Evolutionary conservation across 2,329 filamentous ascomycete species (phyloP).

Genomic region (Exophiala sideris): DNA sequence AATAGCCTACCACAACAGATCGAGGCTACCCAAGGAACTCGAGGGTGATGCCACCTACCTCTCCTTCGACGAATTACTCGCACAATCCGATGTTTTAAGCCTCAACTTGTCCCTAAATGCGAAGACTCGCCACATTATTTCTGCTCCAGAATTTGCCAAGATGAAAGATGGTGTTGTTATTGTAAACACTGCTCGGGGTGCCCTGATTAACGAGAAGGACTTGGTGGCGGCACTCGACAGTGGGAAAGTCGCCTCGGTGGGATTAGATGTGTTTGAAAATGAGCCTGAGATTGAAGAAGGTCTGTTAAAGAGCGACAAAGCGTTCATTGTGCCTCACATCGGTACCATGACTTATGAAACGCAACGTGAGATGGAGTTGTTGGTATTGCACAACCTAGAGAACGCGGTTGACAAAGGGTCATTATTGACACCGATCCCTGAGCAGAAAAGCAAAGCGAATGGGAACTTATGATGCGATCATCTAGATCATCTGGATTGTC

Average conservation of each 20-base stretch:
- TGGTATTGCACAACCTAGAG: conserved; percentile 58
- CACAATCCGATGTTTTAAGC: conserved; percentile 45
- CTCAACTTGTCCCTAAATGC: conserved; percentile 45
- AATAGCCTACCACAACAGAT: conserved; percentile 48
- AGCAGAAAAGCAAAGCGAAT: conserved; percentile 48
- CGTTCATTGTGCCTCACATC: conserved; percentile 59
- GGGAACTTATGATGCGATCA: conserved; percentile 12
- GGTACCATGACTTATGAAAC: conserved; percentile 60
- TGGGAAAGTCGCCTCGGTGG: conserved; percentile 45
- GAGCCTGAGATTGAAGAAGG: conserved; percentile 49
- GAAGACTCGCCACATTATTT: conserved; percentile 46
- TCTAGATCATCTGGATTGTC: no score
- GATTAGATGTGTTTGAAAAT: conserved; percentile 48
- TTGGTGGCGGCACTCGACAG: conserved; percentile 44
- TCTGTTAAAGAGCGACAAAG: conserved; percentile 40
- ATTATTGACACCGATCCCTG: conserved; percentile 59
- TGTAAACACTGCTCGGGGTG: conserved; percentile 45
- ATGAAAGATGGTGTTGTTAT: conserved; percentile 46
- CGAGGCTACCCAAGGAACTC: conserved; percentile 38
- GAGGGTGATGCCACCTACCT: conserved; percentile 44
- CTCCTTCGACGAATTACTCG: conserved; percentile 45
- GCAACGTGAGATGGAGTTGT: conserved; percentile 59
- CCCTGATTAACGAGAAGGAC: conserved; percentile 46
- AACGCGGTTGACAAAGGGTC: conserved; percentile 55
- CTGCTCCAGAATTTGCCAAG: conserved; percentile 42